Evolutionary conservation across 345 rosid species (phyloP).

Genomic region (Dimocarpus longan): DNA sequence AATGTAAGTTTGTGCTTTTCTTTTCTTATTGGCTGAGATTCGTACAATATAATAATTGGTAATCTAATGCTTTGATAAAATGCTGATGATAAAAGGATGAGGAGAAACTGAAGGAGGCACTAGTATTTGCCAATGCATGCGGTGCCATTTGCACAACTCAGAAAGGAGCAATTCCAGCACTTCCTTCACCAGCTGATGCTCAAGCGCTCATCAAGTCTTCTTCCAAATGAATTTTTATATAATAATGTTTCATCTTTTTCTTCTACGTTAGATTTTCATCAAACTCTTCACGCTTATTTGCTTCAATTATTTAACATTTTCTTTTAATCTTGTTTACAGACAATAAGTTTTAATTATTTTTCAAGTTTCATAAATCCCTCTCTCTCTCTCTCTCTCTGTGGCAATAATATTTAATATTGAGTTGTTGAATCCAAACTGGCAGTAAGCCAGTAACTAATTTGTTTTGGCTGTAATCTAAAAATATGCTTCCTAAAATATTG

Average conservation of each 20-base stretch:
- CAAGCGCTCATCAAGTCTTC: slow-evolving; percentile 44
- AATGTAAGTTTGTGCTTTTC: slow-evolving; percentile 17
- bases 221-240: slow-evolving; percentile 10
- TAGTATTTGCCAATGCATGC: slow-evolving; percentile 61
- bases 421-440: not conserved
- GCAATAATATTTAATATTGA: too few species aligned
- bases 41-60: too few species aligned
- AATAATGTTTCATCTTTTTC: not conserved
- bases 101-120: slow-evolving; percentile 49
- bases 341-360: too few species aligned
- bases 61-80: too few species aligned
- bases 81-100: slow-evolving; percentile 39
- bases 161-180: slow-evolving; percentile 71
- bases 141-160: slow-evolving; percentile 69
- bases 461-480: too few species aligned
- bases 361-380: too few species aligned
- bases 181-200: slow-evolving; percentile 51
- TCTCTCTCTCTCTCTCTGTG: too few species aligned
- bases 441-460: too few species aligned
- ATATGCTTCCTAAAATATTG: too few species aligned
- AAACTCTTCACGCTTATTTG: not conserved
- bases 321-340: too few species aligned
- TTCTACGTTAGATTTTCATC: not conserved
- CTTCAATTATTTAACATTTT: too few species aligned
- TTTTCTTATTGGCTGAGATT: too few species aligned